Evolutionary conservation across 495 filamentous ascomycete genomes (phyloP).

Genomic region (Hypoxylon intermedium): DNA sequence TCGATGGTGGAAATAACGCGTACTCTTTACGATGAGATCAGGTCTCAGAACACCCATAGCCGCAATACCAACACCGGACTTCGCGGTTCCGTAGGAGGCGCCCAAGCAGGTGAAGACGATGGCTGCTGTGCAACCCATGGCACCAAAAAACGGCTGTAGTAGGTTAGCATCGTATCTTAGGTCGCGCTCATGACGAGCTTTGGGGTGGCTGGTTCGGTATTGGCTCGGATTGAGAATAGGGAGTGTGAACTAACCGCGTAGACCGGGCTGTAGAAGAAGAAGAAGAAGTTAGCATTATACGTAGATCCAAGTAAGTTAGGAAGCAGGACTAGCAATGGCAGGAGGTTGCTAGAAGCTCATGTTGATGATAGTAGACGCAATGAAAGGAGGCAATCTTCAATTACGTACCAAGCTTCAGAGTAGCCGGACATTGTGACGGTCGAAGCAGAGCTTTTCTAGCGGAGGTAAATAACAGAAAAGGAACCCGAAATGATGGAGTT

Average conservation of each 20-base stretch:
- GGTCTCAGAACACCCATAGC: constrained; percentile 97
- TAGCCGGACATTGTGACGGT: constrained; percentile 52
- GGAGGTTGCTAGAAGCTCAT: constrained; percentile 29
- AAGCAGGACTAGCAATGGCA: constrained; percentile 12
- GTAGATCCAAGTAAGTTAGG: not conserved
- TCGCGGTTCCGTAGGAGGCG: constrained; percentile 97
- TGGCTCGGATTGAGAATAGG: constrained; percentile 13
- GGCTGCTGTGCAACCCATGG: constrained; percentile 97
- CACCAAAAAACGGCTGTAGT: constrained; percentile 94
- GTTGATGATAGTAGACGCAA: constrained; percentile 38
- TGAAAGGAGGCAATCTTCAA: constrained; percentile 28
- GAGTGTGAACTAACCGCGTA: constrained; percentile 87
- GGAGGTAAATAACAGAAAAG: constrained; percentile 21
- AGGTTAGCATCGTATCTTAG: constrained; percentile 44
- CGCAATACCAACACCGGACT: constrained; percentile 98
- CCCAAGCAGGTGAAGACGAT: constrained; percentile 99
- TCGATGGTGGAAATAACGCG: constrained; percentile 43
- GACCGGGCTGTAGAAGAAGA: constrained; percentile 73
- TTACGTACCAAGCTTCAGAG: constrained; percentile 53
- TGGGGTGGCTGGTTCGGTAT: constrained; percentile 25
- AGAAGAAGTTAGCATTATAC: constrained; percentile 21
- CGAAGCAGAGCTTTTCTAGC: constrained; percentile 41
- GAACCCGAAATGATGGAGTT: constrained; percentile 9
- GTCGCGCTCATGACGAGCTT: constrained; percentile 27
- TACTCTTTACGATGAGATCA: constrained; percentile 99